Base-by-base conservation (phyloP, 345 rosid genomes). In the Mercurialis annua region DNA sequence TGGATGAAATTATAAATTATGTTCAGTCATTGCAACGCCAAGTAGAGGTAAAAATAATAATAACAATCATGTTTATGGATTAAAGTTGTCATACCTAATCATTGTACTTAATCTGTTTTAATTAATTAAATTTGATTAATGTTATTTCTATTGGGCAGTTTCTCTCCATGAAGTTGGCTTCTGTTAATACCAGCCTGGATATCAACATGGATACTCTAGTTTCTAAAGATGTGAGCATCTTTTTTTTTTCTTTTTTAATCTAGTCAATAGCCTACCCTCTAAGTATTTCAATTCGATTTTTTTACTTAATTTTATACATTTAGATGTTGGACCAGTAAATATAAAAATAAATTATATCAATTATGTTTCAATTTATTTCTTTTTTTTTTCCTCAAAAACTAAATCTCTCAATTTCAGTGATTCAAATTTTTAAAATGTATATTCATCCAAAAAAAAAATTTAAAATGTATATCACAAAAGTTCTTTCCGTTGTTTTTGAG, bases 21-120 rank as follows among this genome's bases (percentile, higher is more conserved):
- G 97, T 90, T 24, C 97, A 88, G 86, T 90, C 97, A 76, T 79
- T 90, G 68, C 97, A 90, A 71, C 86, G 80, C 20, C 97, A 93
- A 80, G 99, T 91, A 64, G 99, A 90, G 97, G 98, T 93, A 85
- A 78, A 40, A 31, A 47, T 26, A 58, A 12, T 1, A 42, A 10
- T 15, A 11, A 34, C 47, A 29, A 21, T 64, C 48, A 33, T 63
- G 26, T 48, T 44, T 64, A 54, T 18, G 23, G 42, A 31, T 33
- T 64, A 49, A 47, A 65, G 48, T 46, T 55, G 24, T 17, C 36
- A 36, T 24, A 49, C 33, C 54, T 51, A 64, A 64, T 67, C 20
- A 55, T 62, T 62, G 44, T 23, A 20, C 56, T 0, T 43, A 36
- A 59, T 59, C 21, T 30, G 31, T 56, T 31, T 2, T 40, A 40